Base-by-base conservation (phyloP, 768 basidiomycete species). In the Suillus subaureus region DNA sequence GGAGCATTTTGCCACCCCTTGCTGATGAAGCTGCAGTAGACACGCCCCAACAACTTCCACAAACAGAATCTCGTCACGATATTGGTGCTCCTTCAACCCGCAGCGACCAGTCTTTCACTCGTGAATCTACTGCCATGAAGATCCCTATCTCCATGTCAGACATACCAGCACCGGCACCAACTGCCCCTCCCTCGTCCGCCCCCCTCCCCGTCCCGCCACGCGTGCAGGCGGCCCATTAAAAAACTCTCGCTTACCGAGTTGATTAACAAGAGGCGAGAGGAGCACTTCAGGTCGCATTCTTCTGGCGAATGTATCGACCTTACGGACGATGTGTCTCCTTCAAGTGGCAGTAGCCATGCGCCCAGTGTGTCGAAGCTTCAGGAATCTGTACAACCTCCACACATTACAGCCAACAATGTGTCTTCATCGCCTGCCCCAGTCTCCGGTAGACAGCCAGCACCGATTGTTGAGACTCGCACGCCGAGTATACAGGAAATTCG, bases 141-240 rank as follows among this genome's bases (percentile, higher is more conserved):
- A 28, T 45, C 21, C 16, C 52, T 12, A 13, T 15, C 12, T 35
- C 62, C 7, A 16, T n/a, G 6, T 28, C 63, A 9, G 35, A 57
- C 23, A 35, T 31, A 61, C n/a, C 13, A 63, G 3, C 43, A 15
- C 51, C 52, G 15, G 35, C 68, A 4, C 39, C 69, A 9, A 62
- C 64, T 13, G 71, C 39, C 11, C 40, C 6, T 21, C 39, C 58
- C 40, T 28, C 40, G 28, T 21, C 40, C 26, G 1, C 51, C 1
- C 70, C 66, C 15, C 31, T 69, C 37, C 73, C 75, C 42, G 67
- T 65, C 13, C 74, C 74, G 15, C 73, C 75, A 6, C 74, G 72
- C 37, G 8, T 70, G 1, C 73, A 72, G n/a, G 16, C 61, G 61
- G 1, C 61, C 67, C 13, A 39, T 39, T 13, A 35, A 67, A 37